Conservation (phyloP, 345 rosid genomes). For the Nephelium lappaceum region DNA sequence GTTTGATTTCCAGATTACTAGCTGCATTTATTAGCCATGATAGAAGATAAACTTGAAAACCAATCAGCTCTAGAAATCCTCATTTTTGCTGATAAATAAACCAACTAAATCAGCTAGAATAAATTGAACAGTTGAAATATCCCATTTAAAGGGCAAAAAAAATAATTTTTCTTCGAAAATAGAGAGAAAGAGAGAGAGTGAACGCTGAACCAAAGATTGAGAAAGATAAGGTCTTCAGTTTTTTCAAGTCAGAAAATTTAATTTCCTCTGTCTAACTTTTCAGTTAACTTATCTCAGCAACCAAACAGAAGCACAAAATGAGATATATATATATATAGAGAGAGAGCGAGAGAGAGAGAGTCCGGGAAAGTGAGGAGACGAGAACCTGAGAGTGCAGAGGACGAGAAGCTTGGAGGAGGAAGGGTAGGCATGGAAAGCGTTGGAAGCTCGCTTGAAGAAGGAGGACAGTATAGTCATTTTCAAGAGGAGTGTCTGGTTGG, state of each 20-base stretch:
- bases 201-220: background rate
- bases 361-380: background rate
- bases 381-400: slow-evolving; percentile 74
- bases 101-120: background rate
- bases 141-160: background rate
- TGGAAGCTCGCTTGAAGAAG: slow-evolving; percentile 61
- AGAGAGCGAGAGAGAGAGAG: background rate
- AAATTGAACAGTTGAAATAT: background rate
- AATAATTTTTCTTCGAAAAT: too few species aligned
- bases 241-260: background rate
- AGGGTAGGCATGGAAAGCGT: slow-evolving; percentile 45
- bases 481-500: background rate
- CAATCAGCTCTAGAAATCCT: background rate
- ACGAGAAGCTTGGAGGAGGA: slow-evolving; percentile 57
- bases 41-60: background rate
- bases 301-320: slow-evolving; percentile 1
- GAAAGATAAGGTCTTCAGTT: background rate
- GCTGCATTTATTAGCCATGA: too few species aligned
- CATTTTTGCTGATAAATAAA: background rate
- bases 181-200: background rate
- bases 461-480: slow-evolving; percentile 62
- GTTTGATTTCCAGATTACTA: too few species aligned
- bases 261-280: background rate
- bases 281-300: background rate
- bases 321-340: background rate